A percentile compares a stretch with the other conserved stretches of the same genome.
Evolutionary conservation across 371 early-diverging fungal species (phyloP).

Genomic region (Smittium mucronatum): DNA sequence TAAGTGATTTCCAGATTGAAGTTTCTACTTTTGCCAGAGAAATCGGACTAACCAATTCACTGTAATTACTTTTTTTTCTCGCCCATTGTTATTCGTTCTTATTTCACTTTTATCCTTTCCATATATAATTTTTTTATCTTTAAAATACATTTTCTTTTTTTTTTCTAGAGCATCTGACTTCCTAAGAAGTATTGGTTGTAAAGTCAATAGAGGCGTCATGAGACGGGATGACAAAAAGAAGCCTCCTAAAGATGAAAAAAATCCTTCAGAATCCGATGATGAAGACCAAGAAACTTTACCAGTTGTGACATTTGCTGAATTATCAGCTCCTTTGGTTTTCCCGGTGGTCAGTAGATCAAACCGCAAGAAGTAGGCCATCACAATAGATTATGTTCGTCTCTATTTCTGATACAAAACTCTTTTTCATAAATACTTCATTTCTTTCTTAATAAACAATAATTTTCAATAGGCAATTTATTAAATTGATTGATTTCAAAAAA

Average conservation of each 20-base stretch:
- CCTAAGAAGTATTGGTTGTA: conserved; percentile 30
- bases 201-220: conserved; percentile 16
- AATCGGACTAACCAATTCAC: conserved; percentile 22
- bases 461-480: too few relatives aligned
- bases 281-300: not conserved
- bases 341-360: not conserved
- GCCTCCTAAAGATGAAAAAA: not conserved
- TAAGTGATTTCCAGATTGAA: conserved; percentile 54
- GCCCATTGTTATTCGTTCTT: not conserved
- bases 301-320: not conserved
- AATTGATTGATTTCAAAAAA: too few relatives aligned
- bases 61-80: not conserved
- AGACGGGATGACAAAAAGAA: not conserved
- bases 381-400: too few relatives aligned
- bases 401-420: too few relatives aligned
- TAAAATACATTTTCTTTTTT: not conserved
- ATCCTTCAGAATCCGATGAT: not conserved
- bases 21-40: conserved; percentile 48
- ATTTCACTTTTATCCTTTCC: not conserved
- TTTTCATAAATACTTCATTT: too few relatives aligned
- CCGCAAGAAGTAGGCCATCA: conserved; percentile 1
- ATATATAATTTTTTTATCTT: not conserved
- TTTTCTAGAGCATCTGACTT: conserved; percentile 18
- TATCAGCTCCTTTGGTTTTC: not conserved
- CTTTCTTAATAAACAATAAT: too few relatives aligned